Conservation (phyloP, 2,329 filamentous ascomycete species). For the Gaeumannomyces sp. region DNA sequence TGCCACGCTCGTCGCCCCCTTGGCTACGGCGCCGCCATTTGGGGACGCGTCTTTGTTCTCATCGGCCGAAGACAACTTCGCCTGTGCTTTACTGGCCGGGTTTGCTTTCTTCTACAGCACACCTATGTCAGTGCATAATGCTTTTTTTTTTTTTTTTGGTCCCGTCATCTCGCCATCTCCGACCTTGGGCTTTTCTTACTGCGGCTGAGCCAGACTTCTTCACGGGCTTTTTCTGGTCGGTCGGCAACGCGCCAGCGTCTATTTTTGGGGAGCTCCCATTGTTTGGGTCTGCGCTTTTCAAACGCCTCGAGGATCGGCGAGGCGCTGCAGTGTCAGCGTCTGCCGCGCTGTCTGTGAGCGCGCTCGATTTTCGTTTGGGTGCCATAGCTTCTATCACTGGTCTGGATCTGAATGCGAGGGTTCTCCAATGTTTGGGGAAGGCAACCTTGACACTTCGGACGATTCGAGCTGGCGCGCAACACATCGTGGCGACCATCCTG, state of each 20-base stretch:
- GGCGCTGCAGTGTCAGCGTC: background rate
- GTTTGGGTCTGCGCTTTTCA: background rate
- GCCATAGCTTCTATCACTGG: background rate
- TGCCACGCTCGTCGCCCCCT: background rate
- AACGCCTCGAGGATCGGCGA: background rate
- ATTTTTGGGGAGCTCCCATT: conserved; percentile 2
- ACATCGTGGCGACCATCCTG: background rate
- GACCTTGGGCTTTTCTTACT: background rate
- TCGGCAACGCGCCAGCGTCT: background rate
- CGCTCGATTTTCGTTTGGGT: conserved; percentile 12
- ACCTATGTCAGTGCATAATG: background rate
- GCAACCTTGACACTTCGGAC: background rate
- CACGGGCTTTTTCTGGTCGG: background rate
- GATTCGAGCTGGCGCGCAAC: background rate
- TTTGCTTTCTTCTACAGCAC: background rate
- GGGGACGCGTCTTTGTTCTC: background rate
- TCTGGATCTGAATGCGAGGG: background rate
- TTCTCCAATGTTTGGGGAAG: background rate
- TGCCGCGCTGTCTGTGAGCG: background rate
- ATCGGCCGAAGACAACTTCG: background rate
- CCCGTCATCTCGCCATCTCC: too few species aligned
- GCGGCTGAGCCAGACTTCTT: background rate
- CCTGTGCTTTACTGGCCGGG: too few species aligned
- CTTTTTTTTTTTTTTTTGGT: too few species aligned
- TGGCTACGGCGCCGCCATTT: background rate